These are phyloP conservation scores for Trichoderma guizhouense DNA, from an alignment of 2,329 filamentous ascomycete species.

Conservation along the genomic window DNA sequence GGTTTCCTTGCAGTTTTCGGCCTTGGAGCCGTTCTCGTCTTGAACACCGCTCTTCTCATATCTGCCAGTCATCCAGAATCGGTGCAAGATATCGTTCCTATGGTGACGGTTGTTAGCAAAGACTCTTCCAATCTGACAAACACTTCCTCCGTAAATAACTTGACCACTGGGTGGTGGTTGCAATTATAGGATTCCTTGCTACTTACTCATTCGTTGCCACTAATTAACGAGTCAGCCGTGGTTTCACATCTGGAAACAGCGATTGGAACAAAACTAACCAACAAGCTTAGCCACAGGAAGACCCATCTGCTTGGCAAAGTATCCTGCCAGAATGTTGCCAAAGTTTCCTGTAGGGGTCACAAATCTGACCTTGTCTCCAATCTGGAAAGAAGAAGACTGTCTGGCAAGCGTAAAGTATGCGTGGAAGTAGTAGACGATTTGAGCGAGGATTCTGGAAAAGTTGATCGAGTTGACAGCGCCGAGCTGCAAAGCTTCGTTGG, in stretches of 20 bases:
- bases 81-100: constrained; percentile 85
- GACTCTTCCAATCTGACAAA: no score
- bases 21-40: constrained; percentile 39
- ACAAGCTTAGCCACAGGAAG: constrained; percentile 84
- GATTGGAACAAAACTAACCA: constrained; percentile 53
- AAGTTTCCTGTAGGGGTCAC: constrained; percentile 97
- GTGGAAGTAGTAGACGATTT: constrained; percentile 96
- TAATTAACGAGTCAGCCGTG: background rate
- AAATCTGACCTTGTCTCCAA: constrained; percentile 71
- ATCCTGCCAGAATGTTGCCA: constrained; percentile 89
- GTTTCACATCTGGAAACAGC: rapidly evolving
- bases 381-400: constrained; percentile 56
- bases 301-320: constrained; percentile 88
- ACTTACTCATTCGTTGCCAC: constrained; percentile 65
- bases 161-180: background rate
- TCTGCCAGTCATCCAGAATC: constrained; percentile 86
- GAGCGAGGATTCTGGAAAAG: constrained; percentile 89
- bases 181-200: no score
- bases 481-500: constrained; percentile 78
- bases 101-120: background rate
- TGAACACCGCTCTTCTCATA: constrained; percentile 72
- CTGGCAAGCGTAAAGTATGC: constrained; percentile 80
- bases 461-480: constrained; percentile 97
- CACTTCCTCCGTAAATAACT: background rate
- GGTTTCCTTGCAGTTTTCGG: constrained; percentile 54